These are phyloP conservation scores for Primulina huaijiensis DNA, from an alignment of 257 asterid species.

Conservation along the genomic window DNA sequence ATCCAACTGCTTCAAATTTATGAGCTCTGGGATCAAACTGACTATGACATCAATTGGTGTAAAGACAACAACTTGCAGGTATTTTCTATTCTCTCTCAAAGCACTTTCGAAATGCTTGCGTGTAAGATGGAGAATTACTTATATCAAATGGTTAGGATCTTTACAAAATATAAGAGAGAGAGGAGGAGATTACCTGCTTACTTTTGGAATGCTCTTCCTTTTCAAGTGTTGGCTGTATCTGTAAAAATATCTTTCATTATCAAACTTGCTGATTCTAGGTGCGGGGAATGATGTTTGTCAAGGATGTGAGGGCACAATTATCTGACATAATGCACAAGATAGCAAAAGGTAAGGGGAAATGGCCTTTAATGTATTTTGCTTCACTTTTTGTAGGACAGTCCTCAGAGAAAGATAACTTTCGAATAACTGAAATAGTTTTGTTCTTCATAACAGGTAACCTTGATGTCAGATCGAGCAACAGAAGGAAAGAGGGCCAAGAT, in stretches of 20 bases:
- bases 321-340: conserved; percentile 88
- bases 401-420: neutral
- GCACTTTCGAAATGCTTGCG: neutral
- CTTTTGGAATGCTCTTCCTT: conserved; percentile 14
- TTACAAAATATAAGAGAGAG: conserved; percentile 8
- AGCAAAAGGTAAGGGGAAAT: conserved; percentile 56
- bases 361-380: neutral
- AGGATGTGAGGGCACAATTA: conserved; percentile 81
- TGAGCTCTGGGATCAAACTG: conserved; percentile 84
- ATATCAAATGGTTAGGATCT: conserved; percentile 5
- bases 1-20: conserved; percentile 85
- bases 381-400: neutral
- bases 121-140: neutral
- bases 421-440: neutral
- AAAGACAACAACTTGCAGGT: conserved; percentile 90
- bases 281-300: conserved; percentile 89
- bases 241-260: conserved; percentile 6
- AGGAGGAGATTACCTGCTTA: conserved; percentile 5
- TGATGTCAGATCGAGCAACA: conserved; percentile 61
- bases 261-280: conserved; percentile 54
- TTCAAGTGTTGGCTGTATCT: neutral
- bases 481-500: conserved; percentile 49
- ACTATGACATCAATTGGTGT: conserved; percentile 66
- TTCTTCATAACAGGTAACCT: conserved; percentile 47
- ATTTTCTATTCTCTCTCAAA: neutral